Base-by-base conservation (phyloP, 768 basidiomycete genomes). In the Hygrocybe coccinea region DNA sequence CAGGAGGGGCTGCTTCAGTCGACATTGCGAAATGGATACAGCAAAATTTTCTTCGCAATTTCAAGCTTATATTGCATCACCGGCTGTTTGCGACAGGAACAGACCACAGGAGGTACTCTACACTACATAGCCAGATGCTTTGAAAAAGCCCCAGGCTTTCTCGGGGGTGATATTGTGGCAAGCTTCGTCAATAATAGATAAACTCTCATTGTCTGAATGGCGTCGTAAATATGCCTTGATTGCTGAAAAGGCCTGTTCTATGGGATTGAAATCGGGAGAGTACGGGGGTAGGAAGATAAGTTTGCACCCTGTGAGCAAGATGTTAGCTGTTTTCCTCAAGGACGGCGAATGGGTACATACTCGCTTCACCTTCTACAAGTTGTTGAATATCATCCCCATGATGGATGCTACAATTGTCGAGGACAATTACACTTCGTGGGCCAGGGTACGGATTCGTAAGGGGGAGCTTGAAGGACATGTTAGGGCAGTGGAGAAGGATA, bases 391-490 rank as follows among this genome's bases (percentile, higher is more conserved):
- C 68, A 19, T 70, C 65, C 37, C 67, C 64, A 41, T 76, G 69
- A 50, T 77, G 74, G 17, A 76, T 77, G 2, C 62, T 50, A 34
- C 72, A 75, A 56, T 76, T 77, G 58, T 77, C 71, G 21, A 76
- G 58, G 1, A 77, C 62, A 15, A 76, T 60, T 7, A 75, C 65
- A 56, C 75, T 76, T 2, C 60, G 54, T 1, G 60, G 62, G 1
- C 60, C 62, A 2, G 73, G 74, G 59, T 65, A 76, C 24, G 72
- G 73, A 24, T 64, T 56, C 33, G 48, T 56, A 24, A 56, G 46
- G 12, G 48, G 55, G 35, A 56, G 52, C 55, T 29, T 50, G 29
- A 7, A 12, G 36, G n/a, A 9, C 70, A 44, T 70, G 54, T n/a
- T 36, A 60, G 53, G 12, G 67, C 65, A 22, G 60, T 62, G 25